Base-by-base conservation (phyloP, 495 filamentous ascomycete species). In the Xylaria bambusicola region DNA sequence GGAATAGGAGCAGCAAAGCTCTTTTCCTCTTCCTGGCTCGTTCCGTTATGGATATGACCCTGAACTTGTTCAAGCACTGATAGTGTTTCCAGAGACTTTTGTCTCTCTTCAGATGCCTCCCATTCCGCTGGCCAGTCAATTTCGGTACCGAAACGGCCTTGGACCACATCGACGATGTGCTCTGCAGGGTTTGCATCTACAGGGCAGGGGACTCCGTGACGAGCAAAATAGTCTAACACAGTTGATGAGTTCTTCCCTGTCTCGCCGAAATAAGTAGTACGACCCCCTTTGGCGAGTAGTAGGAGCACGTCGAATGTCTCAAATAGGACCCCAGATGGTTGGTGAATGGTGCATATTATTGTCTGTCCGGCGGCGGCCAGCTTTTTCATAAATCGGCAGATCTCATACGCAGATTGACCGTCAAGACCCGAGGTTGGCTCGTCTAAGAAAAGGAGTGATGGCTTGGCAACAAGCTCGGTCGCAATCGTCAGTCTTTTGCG, bases 281-380 rank as follows among this genome's bases (percentile, higher is more conserved):
- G 78, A 1, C 83, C 83, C 21, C 81, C 80, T 47, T 74, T 77
- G 8, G 76, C 77, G 18, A 86, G 73, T 0, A 85, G 66, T 2
- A 84, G 63, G 3, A 84, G 65, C 1, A 69, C 73, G 57, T 84
- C 81, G 36, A 83, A 83, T 3, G 73, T 71, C 27, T 78, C 75
- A 41, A 84, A 81, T 2, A 84, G 15, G 83, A 91, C 44, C 69
- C 27, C 82, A 75, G 81, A 84, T 1, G 68, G 68, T 49, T 90
- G 89, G 61, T 94, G 90, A 53, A 94, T 91, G 0, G 90, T 92
- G 73, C 90, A 93, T 26, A 93, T 76, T 58, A 94, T 88, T 2
- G 89, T 86, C 60, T 92, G 86, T 13, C 90, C 88, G 21, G 85
- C 82, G 27, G 81, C 75, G 9, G 87, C 82, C 0, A 94, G 74